Conservation (phyloP, 805 yeast species). For the Ogataea siamensis region DNA sequence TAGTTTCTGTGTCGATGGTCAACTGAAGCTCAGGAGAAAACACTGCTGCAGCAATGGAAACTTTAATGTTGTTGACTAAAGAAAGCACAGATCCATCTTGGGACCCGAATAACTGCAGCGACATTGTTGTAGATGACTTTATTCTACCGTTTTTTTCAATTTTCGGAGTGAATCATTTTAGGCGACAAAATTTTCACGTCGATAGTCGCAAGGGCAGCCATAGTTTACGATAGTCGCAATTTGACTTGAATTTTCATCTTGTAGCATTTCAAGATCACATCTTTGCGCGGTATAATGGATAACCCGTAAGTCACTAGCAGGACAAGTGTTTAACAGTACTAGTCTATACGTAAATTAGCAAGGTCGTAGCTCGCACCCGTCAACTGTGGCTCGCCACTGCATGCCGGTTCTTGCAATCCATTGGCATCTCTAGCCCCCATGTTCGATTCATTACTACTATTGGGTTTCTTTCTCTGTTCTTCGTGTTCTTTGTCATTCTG, state of each 20-base stretch:
- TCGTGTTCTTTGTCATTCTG: not conserved
- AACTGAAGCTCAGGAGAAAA: slow-evolving; percentile 31
- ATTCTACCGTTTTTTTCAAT: not conserved
- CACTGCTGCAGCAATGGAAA: slow-evolving; percentile 41
- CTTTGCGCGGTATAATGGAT: too few relatives aligned
- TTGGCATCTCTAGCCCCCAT: too few relatives aligned
- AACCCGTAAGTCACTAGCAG: too few relatives aligned
- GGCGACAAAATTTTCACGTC: slow-evolving; percentile 10
- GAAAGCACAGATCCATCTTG: slow-evolving; percentile 31
- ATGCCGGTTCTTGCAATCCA: not conserved
- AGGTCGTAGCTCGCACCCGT: slow-evolving; percentile 2
- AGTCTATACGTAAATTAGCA: slow-evolving; percentile 9
- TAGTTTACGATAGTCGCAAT: too few relatives aligned
- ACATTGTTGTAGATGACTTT: slow-evolving; percentile 15
- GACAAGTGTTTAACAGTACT: too few relatives aligned
- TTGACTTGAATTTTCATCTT: too few relatives aligned
- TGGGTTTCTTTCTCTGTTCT: not conserved
- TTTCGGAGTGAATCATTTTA: slow-evolving; percentile 1
- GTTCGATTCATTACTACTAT: too few relatives aligned
- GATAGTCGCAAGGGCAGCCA: slow-evolving; percentile 5
- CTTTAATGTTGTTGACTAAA: slow-evolving; percentile 42
- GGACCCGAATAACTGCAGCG: slow-evolving; percentile 34
- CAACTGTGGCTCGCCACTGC: not conserved
- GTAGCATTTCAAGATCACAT: too few relatives aligned
- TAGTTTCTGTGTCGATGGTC: slow-evolving; percentile 23